Evolutionary conservation across 1,284 basidiomycete genomes (phyloP).

Genomic region (Tilletia caries): DNA sequence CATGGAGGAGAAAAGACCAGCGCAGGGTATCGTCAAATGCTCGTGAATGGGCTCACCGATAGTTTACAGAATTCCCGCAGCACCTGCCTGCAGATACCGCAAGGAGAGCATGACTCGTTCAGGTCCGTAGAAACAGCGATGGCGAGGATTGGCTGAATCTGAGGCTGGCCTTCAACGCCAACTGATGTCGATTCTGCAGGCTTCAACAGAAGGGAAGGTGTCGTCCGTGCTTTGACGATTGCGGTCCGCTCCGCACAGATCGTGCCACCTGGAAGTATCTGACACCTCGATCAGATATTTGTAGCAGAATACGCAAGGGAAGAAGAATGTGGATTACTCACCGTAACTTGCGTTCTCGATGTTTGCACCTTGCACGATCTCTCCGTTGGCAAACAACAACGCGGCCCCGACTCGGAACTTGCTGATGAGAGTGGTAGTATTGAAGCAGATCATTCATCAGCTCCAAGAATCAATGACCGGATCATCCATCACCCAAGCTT

Average conservation of each 20-base stretch:
- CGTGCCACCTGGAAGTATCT: slow-evolving; percentile 24
- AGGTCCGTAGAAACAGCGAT: slow-evolving; percentile 40
- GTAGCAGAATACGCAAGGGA: background rate
- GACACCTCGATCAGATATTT: background rate
- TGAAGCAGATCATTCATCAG: too few relatives aligned
- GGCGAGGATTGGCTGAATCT: slow-evolving; percentile 14
- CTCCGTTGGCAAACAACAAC: slow-evolving; percentile 67
- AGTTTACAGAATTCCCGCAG: slow-evolving; percentile 76
- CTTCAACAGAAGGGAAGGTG: slow-evolving; percentile 19
- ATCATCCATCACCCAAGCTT: too few relatives aligned
- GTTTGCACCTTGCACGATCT: slow-evolving; percentile 76
- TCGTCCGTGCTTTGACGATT: slow-evolving; percentile 35
- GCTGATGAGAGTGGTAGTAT: too few relatives aligned
- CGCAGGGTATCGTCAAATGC: too few relatives aligned
- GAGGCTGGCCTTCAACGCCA: background rate
- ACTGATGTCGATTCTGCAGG: slow-evolving; percentile 17
- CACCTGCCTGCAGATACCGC: slow-evolving; percentile 86
- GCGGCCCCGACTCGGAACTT: slow-evolving; percentile 86
- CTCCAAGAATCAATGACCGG: too few relatives aligned
- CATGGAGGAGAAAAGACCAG: too few relatives aligned
- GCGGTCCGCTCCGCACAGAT: slow-evolving; percentile 51
- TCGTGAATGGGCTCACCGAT: slow-evolving; percentile 25
- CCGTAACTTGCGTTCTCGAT: slow-evolving; percentile 89
- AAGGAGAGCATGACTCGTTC: slow-evolving; percentile 55
- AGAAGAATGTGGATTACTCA: slow-evolving; percentile 48